These are phyloP conservation scores for Boletus huronensis DNA, from an alignment of 768 basidiomycete genomes.

Conservation along the genomic window DNA sequence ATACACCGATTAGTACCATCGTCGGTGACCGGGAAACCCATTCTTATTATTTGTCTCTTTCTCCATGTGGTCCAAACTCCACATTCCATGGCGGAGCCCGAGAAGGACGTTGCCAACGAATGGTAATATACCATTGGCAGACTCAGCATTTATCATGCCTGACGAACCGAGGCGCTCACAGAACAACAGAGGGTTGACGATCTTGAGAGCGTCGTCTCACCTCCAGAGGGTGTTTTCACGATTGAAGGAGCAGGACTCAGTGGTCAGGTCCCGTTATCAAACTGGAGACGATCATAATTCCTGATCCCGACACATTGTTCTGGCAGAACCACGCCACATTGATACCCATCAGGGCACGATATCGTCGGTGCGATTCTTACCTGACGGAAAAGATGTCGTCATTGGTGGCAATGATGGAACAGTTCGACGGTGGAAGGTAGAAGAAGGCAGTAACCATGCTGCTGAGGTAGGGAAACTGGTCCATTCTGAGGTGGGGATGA, in stretches of 20 bases:
- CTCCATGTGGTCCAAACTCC: constrained; percentile 11
- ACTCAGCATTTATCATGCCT: background rate
- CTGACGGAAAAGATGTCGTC: constrained; percentile 8
- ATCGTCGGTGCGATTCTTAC: constrained; percentile 11
- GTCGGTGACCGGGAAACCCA: background rate
- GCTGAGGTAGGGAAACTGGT: background rate
- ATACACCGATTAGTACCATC: background rate
- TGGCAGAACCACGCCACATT: constrained; percentile 5
- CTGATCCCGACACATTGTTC: background rate
- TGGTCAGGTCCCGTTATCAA: background rate
- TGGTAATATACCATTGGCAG: background rate
- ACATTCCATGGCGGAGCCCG: constrained; percentile 2
- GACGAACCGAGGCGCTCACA: background rate
- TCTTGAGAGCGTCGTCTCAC: background rate
- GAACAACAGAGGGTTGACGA: background rate
- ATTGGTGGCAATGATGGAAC: constrained; percentile 5
- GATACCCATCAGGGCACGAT: background rate
- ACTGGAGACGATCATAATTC: background rate
- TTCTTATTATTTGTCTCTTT: background rate
- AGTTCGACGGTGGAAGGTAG: constrained; percentile 7
- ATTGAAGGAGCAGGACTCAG: background rate
- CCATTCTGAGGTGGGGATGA: background rate
- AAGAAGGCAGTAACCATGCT: background rate
- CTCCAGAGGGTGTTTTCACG: background rate
- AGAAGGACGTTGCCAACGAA: constrained; percentile 1